A percentile compares a stretch with the other conserved stretches of the same genome.
phyloP scores from a whole-genome alignment of 768 basidiomycete species.

The Termitomyces sp. region DNA sequence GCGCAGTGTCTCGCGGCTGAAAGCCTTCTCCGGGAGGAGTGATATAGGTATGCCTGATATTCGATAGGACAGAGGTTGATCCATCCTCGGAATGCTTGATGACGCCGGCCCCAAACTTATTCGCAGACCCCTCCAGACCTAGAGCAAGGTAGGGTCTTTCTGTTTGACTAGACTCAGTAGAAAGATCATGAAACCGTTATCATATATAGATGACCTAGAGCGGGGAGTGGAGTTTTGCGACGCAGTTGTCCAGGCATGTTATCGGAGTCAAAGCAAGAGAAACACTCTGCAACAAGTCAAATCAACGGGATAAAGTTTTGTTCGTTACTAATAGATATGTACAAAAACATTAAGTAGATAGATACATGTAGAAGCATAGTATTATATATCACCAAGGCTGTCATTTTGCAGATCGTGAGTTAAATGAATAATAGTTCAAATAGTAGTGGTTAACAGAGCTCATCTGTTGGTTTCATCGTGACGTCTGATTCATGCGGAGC shows the following conservation, averaged over 20 bases:
- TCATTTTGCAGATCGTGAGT: not conserved
- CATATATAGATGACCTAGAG: constrained; percentile 28
- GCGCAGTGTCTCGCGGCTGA: constrained; percentile 90
- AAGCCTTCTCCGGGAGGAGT: constrained; percentile 99
- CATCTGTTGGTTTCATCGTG: not conserved
- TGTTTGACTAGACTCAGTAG: constrained; percentile 22
- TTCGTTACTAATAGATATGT: too few species aligned
- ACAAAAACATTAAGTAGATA: too few species aligned
- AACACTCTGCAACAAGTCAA: not conserved
- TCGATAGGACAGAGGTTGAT: constrained; percentile 76
- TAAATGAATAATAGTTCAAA: not conserved
- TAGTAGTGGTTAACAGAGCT: too few species aligned
- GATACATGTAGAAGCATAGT: not conserved
- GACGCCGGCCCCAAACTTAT: constrained; percentile 94
- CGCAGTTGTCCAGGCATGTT: constrained; percentile 23
- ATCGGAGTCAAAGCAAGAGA: not conserved
- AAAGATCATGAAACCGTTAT: not conserved
- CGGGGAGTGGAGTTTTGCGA: constrained; percentile 24
- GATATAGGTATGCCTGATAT: constrained; percentile 97
- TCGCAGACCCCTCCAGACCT: constrained; percentile 96
- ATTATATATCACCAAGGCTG: not conserved
- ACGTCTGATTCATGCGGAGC: not conserved
- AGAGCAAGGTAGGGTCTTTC: constrained; percentile 79
- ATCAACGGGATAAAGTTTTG: not conserved
- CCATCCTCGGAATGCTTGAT: constrained; percentile 80